phyloP scores from a whole-genome alignment of 768 basidiomycete species.

The Sporobolomyces phaffii region DNA sequence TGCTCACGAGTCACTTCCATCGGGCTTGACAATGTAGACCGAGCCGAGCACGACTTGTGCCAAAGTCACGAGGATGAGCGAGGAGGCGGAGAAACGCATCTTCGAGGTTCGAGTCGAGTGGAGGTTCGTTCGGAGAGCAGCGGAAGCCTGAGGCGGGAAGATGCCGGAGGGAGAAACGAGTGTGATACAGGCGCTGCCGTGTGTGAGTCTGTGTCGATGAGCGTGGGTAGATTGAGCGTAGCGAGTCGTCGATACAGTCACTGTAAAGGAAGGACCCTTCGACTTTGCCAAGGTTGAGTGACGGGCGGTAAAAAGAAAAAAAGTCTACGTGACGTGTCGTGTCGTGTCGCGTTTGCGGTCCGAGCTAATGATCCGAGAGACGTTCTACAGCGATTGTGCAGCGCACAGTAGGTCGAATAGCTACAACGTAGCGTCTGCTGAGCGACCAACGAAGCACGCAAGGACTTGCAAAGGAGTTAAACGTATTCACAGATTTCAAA shows the following conservation, averaged over 20 bases:
- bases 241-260: too few relatives aligned
- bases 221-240: too few relatives aligned
- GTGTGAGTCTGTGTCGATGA: not conserved
- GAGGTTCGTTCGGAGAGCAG: not conserved
- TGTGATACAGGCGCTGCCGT: slow-evolving; percentile 8
- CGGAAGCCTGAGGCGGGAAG: not conserved
- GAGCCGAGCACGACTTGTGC: not conserved
- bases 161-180: not conserved
- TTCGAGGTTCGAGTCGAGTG: not conserved
- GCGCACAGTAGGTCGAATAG: too few relatives aligned
- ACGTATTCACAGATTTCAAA: too few relatives aligned
- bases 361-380: too few relatives aligned
- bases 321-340: not conserved
- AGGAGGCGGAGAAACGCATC: not conserved
- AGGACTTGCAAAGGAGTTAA: too few relatives aligned
- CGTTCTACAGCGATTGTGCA: too few relatives aligned
- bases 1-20: not conserved
- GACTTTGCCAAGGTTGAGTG: too few relatives aligned
- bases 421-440: too few relatives aligned
- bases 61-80: not conserved
- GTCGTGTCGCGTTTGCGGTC: not conserved
- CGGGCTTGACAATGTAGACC: slow-evolving; percentile 13
- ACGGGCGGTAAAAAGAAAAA: too few relatives aligned
- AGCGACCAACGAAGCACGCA: too few relatives aligned
- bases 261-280: not conserved